phyloP scores from a whole-genome alignment of 192 early-diverging fungal species.

The Coemansia javaensis region DNA sequence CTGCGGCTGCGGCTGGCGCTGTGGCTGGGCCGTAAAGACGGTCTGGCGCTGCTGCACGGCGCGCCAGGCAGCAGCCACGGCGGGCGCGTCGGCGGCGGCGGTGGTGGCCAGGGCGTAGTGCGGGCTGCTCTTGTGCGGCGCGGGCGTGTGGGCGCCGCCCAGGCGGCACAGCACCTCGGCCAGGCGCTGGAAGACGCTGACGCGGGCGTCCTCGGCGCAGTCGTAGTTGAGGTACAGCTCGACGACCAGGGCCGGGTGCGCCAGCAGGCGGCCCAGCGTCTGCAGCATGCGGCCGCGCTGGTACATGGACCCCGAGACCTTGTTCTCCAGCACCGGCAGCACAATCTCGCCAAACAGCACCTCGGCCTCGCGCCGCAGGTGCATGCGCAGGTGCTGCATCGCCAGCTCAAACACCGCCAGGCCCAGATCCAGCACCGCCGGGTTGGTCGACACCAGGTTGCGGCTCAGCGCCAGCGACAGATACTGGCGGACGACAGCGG shows the following conservation, averaged over 20 bases:
- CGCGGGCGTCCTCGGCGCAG: slow-evolving; percentile 73
- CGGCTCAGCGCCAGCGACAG: slow-evolving; percentile 75
- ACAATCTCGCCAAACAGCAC: slow-evolving; percentile 88
- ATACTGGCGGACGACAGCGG: slow-evolving; percentile 83
- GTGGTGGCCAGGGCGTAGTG: slow-evolving; percentile 27
- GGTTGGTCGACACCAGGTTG: slow-evolving; percentile 72
- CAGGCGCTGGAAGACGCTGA: slow-evolving; percentile 89
- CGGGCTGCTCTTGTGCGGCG: slow-evolving; percentile 21
- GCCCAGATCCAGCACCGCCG: slow-evolving; percentile 75
- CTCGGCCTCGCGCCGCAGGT: slow-evolving; percentile 82
- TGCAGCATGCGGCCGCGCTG: slow-evolving; percentile 75
- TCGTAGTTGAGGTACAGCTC: slow-evolving; percentile 96
- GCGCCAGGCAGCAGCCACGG: slow-evolving; percentile 30
- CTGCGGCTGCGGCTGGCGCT: neutral
- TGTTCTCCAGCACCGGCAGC: slow-evolving; percentile 82
- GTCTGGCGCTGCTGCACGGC: slow-evolving; percentile 43
- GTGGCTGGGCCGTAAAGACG: slow-evolving; percentile 18
- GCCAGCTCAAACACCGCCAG: slow-evolving; percentile 81
- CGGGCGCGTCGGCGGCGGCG: slow-evolving; percentile 3
- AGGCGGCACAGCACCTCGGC: slow-evolving; percentile 51
- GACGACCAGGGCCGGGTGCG: slow-evolving; percentile 72
- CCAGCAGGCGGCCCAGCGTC: slow-evolving; percentile 61
- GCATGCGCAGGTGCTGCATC: slow-evolving; percentile 60
- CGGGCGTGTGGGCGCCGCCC: slow-evolving; percentile 12
- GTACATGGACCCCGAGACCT: slow-evolving; percentile 51